Base-by-base conservation (phyloP, 164 flowering plant species). In the Vitis rupestris region DNA sequence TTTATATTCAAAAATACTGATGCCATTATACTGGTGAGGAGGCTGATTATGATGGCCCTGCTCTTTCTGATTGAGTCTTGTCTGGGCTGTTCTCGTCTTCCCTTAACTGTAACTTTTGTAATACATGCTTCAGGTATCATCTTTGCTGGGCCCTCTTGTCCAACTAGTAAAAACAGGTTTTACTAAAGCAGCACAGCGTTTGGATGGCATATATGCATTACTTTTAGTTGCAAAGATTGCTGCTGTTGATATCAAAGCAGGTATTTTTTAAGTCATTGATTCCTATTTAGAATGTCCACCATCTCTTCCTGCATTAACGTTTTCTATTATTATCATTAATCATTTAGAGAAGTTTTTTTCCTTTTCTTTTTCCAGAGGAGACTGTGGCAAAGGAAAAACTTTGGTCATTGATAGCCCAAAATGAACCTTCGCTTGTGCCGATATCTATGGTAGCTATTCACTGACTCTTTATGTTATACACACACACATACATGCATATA, bases 131-230 rank as follows among this genome's bases (percentile, higher is more conserved):
- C 85, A 96, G 98, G 68, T 93, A 69, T 85, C 93, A 60, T 79
- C 94, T 55, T 81, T 93, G 75, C 69, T 92, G 59, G 86, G 75
- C 44, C 88, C 99, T 73, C 97, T 96, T 68, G 59, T 93, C 71
- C 97, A 86, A 78, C 83, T 96, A 19, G 97, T 88, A 31, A 93
- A 90, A 82, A 89, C 90, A 74, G 97, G 99, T 74, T 96, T 87
- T 70, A 88, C 94, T 4, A 96, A 96, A 82, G 85, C 90, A 50
- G 87, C 83, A 23, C 99, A 96, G 74, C 89, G 98, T 17, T 73
- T 93, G 81, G 99, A 96, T 83, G 98, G 95, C 8, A 81, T 96
- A 30, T 96, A 89, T 88, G 95, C 98, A 59, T 82, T 96, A 57
- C 77, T 87, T 23, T 76, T 80, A 51, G 86, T 88, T 70, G 78